A percentile compares a stretch with the other conserved stretches of the same genome.
phyloP scores from a whole-genome alignment of 2,329 filamentous ascomycete species.

The Epichloe coenophiala region DNA sequence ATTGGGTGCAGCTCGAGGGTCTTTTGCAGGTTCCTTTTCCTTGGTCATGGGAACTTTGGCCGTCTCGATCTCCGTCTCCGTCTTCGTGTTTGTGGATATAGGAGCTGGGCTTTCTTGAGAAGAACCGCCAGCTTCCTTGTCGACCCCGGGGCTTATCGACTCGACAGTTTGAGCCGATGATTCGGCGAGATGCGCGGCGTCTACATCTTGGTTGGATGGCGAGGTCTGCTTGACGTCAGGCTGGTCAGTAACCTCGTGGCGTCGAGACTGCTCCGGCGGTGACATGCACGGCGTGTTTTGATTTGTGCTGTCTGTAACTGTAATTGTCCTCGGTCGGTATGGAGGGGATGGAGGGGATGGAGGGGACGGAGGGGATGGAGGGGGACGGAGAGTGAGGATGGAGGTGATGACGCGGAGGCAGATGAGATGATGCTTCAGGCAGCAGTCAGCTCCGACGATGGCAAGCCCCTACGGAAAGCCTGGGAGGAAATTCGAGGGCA shows the following conservation, averaged over 20 bases:
- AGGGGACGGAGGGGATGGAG: neutral
- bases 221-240: conserved; percentile 1
- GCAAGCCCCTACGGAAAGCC: neutral
- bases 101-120: neutral
- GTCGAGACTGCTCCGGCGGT: conserved; percentile 18
- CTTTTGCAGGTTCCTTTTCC: neutral
- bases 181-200: neutral
- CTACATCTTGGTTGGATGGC: conserved; percentile 1
- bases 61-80: neutral
- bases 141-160: neutral
- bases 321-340: neutral
- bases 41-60: neutral
- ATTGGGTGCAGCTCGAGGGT: neutral
- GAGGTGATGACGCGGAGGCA: neutral
- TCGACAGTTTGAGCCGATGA: neutral
- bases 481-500: neutral
- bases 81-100: neutral
- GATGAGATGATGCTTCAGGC: neutral
- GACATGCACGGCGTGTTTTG: conserved; percentile 20
- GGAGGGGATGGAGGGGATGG: neutral
- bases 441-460: neutral
- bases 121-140: neutral
- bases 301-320: neutral
- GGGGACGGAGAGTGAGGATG: neutral
- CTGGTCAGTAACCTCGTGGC: conserved; percentile 10